Evolutionary conservation across 2,329 filamentous ascomycete genomes (phyloP).

Genomic region (Diaporthe sp.): DNA sequence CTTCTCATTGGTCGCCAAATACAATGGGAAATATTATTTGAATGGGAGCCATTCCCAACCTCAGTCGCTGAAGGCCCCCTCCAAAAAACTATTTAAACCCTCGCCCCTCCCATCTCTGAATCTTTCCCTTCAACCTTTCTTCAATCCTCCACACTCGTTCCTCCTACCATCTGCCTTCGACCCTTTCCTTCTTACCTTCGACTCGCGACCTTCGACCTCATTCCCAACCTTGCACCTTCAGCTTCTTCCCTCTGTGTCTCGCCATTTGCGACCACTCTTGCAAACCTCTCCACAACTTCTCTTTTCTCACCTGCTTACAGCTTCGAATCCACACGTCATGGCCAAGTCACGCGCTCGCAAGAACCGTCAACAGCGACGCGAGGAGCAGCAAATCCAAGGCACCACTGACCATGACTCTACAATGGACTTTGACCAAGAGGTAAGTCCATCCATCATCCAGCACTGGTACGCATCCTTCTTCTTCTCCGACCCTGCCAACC

Average conservation of each 20-base stretch:
- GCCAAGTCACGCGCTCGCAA: not conserved
- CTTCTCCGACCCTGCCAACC: conserved; percentile 29
- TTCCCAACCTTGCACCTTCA: not conserved
- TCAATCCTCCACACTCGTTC: not conserved
- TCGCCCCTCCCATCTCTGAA: not conserved
- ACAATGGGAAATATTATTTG: conserved; percentile 10
- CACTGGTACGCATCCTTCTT: conserved; percentile 12
- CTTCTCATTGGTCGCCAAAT: not conserved
- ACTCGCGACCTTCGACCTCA: not conserved
- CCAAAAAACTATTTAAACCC: conserved; percentile 10
- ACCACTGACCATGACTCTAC: not conserved
- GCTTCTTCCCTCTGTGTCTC: not conserved
- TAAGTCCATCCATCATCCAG: conserved; percentile 22
- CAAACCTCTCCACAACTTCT: not conserved
- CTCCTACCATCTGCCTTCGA: not conserved
- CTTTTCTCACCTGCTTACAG: not conserved
- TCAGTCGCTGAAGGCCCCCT: not conserved
- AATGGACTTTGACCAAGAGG: not conserved
- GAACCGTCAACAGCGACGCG: not conserved
- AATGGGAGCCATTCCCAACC: not conserved
- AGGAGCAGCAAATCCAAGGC: not conserved
- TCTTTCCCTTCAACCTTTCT: not conserved
- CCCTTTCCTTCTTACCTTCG: not conserved
- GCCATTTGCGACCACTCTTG: not conserved
- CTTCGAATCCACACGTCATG: not conserved